A percentile compares a stretch with the other conserved stretches of the same genome.
Conservation (phyloP, 2,329 filamentous ascomycete species). For the Cytospora schulzeri region DNA sequence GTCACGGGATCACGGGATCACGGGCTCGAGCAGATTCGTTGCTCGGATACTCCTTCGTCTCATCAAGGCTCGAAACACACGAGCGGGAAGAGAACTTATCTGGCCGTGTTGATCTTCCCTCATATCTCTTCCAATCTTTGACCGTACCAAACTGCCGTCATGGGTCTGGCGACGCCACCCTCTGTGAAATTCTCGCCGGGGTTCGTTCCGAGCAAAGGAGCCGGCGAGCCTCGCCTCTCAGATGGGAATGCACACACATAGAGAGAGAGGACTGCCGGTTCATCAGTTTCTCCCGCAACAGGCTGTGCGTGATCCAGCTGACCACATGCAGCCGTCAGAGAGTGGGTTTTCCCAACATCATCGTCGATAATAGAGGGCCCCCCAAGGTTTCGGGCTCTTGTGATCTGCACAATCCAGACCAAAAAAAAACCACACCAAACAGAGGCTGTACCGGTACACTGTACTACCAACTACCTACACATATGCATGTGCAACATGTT, state of each 20-base stretch:
- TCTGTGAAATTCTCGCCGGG: neutral
- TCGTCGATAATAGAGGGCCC: neutral
- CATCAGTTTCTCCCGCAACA: neutral
- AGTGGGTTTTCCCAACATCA: neutral
- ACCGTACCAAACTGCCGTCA: neutral
- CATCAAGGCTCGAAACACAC: conserved; percentile 6
- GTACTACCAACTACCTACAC: neutral
- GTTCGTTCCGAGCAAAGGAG: too few relatives aligned
- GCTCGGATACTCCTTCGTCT: conserved; percentile 5
- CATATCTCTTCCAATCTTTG: neutral
- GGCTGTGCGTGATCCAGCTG: neutral
- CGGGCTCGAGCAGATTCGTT: neutral
- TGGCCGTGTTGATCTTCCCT: neutral
- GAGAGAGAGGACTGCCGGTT: neutral
- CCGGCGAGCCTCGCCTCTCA: neutral
- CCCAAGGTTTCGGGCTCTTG: neutral
- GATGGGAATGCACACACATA: neutral
- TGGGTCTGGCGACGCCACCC: neutral
- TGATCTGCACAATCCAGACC: neutral
- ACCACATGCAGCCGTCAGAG: neutral
- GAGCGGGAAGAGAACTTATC: neutral
- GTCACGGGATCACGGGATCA: conserved; percentile 13
- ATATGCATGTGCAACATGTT: neutral
- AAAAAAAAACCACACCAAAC: too few relatives aligned
- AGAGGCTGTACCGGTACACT: neutral